Percentiles rank a stretch among this genome's conserved stretches.
Conservation (phyloP, 805 yeast genomes). For the Wickerhamiella brachini region DNA sequence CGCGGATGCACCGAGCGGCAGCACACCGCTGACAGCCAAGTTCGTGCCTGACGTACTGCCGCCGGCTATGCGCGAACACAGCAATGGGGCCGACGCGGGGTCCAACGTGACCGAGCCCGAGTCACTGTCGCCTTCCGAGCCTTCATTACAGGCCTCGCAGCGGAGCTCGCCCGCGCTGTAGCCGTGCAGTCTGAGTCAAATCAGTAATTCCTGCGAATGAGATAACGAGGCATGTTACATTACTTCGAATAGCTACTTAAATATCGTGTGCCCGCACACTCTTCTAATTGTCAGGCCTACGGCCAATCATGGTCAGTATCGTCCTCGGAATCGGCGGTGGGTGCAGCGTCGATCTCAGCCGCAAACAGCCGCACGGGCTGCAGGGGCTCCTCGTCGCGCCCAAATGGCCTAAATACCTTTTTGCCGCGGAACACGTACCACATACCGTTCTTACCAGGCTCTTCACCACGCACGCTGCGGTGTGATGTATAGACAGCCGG, state of each 20-base stretch:
- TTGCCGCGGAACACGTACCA: constrained; percentile 28
- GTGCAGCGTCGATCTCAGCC: constrained; percentile 2
- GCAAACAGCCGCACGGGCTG: constrained; percentile 15
- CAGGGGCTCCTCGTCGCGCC: constrained; percentile 15
- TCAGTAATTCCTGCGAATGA: no score
- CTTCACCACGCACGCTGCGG: background rate
- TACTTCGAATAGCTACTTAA: background rate
- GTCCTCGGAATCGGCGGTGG: constrained; percentile 8
- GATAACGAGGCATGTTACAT: background rate
- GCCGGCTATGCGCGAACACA: background rate
- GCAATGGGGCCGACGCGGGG: no score
- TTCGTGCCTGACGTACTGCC: background rate
- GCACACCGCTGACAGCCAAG: background rate
- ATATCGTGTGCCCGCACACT: background rate
- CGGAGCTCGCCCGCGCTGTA: background rate
- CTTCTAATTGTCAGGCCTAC: background rate
- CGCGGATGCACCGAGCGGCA: background rate
- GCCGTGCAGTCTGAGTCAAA: no score
- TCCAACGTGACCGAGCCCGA: no score
- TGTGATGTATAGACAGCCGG: constrained; percentile 1
- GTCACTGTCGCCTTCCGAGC: background rate
- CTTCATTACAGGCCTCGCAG: background rate
- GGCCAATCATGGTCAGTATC: constrained; percentile 11
- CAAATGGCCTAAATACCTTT: constrained; percentile 25
- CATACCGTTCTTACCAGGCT: constrained; percentile 17